phyloP scores from a whole-genome alignment of 441 rosid species.

The Biscutella laevigata region DNA sequence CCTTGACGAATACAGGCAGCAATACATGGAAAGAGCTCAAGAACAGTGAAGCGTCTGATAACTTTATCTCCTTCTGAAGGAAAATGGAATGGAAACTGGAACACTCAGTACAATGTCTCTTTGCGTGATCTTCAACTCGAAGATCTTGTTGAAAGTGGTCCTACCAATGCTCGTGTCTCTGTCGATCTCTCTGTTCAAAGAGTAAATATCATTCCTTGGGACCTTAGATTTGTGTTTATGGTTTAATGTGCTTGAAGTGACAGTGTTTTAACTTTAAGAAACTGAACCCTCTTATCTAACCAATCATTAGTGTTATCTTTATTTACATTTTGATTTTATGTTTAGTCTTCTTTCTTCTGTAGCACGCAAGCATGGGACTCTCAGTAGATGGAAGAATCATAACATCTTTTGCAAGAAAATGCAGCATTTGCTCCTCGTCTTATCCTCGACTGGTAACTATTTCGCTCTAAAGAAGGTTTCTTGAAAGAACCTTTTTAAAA shows the following conservation, averaged over 20 bases:
- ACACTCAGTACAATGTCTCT: conserved; percentile 41
- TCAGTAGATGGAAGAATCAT: conserved; percentile 70
- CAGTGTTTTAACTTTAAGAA: background rate
- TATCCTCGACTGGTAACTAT: conserved; percentile 56
- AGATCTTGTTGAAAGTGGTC: conserved; percentile 59
- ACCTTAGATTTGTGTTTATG: background rate
- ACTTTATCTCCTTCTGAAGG: conserved; percentile 53
- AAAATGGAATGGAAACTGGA: conserved; percentile 66
- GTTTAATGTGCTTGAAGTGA: background rate
- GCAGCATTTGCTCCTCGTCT: conserved; percentile 56
- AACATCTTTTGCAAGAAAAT: conserved; percentile 51
- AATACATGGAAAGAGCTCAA: conserved; percentile 25
- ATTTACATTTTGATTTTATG: too few species aligned
- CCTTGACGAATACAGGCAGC: conserved; percentile 21
- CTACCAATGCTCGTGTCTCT: conserved; percentile 36
- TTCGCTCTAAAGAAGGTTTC: background rate
- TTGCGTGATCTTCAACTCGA: conserved; percentile 47
- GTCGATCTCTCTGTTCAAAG: conserved; percentile 48
- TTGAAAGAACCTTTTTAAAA: background rate
- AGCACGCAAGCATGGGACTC: conserved; percentile 87
- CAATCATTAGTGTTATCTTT: too few species aligned
- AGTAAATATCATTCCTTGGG: conserved; percentile 26
- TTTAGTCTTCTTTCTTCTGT: background rate
- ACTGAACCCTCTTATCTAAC: background rate
- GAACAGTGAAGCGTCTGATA: conserved; percentile 39